Base-by-base conservation (phyloP, 2,329 filamentous ascomycete genomes). In the Bipolaris cookei region DNA sequence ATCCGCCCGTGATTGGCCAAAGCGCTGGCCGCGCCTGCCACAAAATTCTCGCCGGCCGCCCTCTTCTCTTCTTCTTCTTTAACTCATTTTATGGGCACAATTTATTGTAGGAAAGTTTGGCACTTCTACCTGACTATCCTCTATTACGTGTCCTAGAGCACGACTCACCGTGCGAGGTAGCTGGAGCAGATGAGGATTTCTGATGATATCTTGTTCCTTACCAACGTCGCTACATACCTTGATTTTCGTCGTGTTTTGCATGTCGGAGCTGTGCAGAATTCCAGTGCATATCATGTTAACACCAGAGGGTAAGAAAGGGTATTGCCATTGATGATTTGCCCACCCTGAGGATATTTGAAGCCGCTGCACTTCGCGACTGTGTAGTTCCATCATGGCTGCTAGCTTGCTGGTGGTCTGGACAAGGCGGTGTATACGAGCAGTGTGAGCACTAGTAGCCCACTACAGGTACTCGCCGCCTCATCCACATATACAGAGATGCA, bases 141-240 rank as follows among this genome's bases (percentile, higher is more conserved):
- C 86, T 88, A 80, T 81, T 83, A 83, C 79, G 81, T 85, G 81
- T 80, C 83, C 84, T 72, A 88, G 84, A 88, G 74, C 77, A 83
- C 78, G 77, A 76, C 74, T 75, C 67, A 66, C 76, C 73, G 74
- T 74, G 84, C 84, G 77, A 81, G 83, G 83, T 84, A 88, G 85
- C 85, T 88, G 86, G 86, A 88, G 84, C 83, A 78, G 77, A 82
- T 78, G 82, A 87, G 80, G 82, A 64, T 54, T 75, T 69, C 80
- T 80, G 66, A 84, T 86, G 82, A 87, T 80, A 80, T 79, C 77
- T 76, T 76, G 84, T 86, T 87, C 85, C 84, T 88, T 88, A 87
- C 85, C 84, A 81, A 87, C 83, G 84, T 77, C 77, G 84, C 84
- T 79, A 87, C 84, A 87, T 80, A 49, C 25, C 56, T 46, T 47